Evolutionary conservation across 2,329 filamentous ascomycete genomes (phyloP).

Genomic region (Diplodia corticola): DNA sequence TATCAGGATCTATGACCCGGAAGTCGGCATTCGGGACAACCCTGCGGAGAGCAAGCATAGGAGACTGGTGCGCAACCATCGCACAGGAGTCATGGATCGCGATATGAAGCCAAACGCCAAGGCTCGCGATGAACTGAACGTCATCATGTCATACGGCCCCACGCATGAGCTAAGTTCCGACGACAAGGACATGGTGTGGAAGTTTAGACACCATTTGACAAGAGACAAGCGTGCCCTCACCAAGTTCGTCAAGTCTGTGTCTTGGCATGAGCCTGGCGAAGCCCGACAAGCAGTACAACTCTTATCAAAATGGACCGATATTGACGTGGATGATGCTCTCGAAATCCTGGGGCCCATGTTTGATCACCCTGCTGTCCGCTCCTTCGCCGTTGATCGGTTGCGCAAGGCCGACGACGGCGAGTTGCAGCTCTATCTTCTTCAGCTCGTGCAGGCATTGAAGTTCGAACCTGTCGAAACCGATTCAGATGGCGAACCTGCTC

Average conservation of each 20-base stretch:
- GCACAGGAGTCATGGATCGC: slow-evolving; percentile 91
- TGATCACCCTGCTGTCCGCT: slow-evolving; percentile 81
- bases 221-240: slow-evolving; percentile 84
- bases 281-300: slow-evolving; percentile 87
- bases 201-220: slow-evolving; percentile 91
- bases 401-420: slow-evolving; percentile 93
- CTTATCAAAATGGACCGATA: slow-evolving; percentile 90
- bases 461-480: slow-evolving; percentile 65
- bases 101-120: slow-evolving; percentile 96
- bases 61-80: slow-evolving; percentile 83
- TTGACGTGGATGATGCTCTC: slow-evolving; percentile 93
- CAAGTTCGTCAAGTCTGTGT: slow-evolving; percentile 97
- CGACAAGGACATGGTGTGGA: slow-evolving; percentile 96
- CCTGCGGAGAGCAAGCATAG: slow-evolving; percentile 95
- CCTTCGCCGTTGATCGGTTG: slow-evolving; percentile 89
- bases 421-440: slow-evolving; percentile 83
- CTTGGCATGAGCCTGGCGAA: slow-evolving; percentile 85
- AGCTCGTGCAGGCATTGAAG: slow-evolving; percentile 93
- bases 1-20: slow-evolving; percentile 88
- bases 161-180: slow-evolving; percentile 84
- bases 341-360: slow-evolving; percentile 92
- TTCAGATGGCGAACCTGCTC: slow-evolving; percentile 60
- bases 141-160: slow-evolving; percentile 86
- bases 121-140: slow-evolving; percentile 86
- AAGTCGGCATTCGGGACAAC: slow-evolving; percentile 85